Evolutionary conservation across 345 rosid species (phyloP).

Genomic region (Gossypium rotundifolium): DNA sequence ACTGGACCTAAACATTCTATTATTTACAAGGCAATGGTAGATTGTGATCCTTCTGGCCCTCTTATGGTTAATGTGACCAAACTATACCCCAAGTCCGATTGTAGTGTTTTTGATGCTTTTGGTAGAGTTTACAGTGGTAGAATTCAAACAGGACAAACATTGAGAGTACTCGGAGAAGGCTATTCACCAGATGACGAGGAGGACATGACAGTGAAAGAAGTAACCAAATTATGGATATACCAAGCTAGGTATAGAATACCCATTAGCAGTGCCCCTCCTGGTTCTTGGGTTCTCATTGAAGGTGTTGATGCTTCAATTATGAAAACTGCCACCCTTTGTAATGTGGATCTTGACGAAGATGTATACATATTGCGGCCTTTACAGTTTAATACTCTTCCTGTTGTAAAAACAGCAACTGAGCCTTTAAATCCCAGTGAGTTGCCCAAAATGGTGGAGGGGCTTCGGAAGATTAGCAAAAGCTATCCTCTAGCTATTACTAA

Average conservation of each 20-base stretch:
- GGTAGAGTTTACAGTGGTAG: slow-evolving; percentile 90
- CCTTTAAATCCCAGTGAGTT: slow-evolving; percentile 96
- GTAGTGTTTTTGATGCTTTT: slow-evolving; percentile 93
- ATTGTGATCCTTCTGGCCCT: slow-evolving; percentile 85
- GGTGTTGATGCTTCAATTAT: slow-evolving; percentile 95
- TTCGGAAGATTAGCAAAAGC: slow-evolving; percentile 95
- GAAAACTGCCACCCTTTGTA: slow-evolving; percentile 93
- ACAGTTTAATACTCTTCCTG: slow-evolving; percentile 93
- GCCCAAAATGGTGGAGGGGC: slow-evolving; percentile 99
- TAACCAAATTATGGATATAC: slow-evolving; percentile 87
- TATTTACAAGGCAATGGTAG: slow-evolving; percentile 74
- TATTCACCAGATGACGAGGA: slow-evolving; percentile 98
- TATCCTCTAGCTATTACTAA: slow-evolving; percentile 97
- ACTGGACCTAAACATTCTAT: slow-evolving; percentile 71
- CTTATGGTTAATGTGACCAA: slow-evolving; percentile 95
- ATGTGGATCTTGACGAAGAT: slow-evolving; percentile 64
- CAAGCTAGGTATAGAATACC: slow-evolving; percentile 92
- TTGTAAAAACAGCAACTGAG: slow-evolving; percentile 97
- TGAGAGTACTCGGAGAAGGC: slow-evolving; percentile 90
- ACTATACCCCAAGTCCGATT: slow-evolving; percentile 93
- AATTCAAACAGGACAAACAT: slow-evolving; percentile 90
- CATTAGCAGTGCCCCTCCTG: slow-evolving; percentile 91
- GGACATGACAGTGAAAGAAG: slow-evolving; percentile 92
- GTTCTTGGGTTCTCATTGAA: slow-evolving; percentile 97
- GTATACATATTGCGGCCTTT: slow-evolving; percentile 78